Evolutionary conservation across 768 basidiomycete genomes (phyloP).

Genomic region (Thelephora aurantiotincta): DNA sequence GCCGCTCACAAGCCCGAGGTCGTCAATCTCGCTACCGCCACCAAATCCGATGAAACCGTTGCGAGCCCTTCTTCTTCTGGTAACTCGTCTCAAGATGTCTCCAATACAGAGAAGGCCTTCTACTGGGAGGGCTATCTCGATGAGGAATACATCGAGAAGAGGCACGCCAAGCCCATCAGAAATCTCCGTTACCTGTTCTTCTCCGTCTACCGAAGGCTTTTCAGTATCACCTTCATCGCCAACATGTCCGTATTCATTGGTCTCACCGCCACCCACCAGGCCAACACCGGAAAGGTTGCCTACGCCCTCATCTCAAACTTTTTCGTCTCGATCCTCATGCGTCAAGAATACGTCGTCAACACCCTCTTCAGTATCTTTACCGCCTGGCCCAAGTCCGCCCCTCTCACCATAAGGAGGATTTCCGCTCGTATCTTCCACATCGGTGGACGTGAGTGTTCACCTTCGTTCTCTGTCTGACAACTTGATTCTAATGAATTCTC

Average conservation of each 20-base stretch:
- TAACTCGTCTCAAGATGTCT: conserved; percentile 6
- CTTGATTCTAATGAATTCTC: not conserved
- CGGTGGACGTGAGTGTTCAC: conserved; percentile 25
- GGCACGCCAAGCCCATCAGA: conserved; percentile 29
- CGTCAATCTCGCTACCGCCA: conserved; percentile 6
- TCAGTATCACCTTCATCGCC: conserved; percentile 34
- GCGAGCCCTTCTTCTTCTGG: conserved; percentile 6
- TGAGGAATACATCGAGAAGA: conserved; percentile 35
- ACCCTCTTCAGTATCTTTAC: conserved; percentile 39
- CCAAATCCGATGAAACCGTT: not conserved
- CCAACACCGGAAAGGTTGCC: conserved; percentile 19
- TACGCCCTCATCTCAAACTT: conserved; percentile 29
- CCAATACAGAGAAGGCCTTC: conserved; percentile 12
- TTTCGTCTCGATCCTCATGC: conserved; percentile 27
- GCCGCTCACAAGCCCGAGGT: not conserved
- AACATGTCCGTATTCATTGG: conserved; percentile 37
- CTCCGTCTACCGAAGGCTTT: conserved; percentile 39
- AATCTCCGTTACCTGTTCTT: conserved; percentile 43
- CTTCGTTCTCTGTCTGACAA: not conserved
- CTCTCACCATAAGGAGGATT: conserved; percentile 35
- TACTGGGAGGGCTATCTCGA: conserved; percentile 40
- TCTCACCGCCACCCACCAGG: not conserved
- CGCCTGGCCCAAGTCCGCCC: conserved; percentile 27
- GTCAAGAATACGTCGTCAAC: conserved; percentile 43
- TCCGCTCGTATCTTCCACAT: conserved; percentile 46